Evolutionary conservation across 2,329 filamentous ascomycete species (phyloP).

Genomic region (Trichoderma guizhouense): DNA sequence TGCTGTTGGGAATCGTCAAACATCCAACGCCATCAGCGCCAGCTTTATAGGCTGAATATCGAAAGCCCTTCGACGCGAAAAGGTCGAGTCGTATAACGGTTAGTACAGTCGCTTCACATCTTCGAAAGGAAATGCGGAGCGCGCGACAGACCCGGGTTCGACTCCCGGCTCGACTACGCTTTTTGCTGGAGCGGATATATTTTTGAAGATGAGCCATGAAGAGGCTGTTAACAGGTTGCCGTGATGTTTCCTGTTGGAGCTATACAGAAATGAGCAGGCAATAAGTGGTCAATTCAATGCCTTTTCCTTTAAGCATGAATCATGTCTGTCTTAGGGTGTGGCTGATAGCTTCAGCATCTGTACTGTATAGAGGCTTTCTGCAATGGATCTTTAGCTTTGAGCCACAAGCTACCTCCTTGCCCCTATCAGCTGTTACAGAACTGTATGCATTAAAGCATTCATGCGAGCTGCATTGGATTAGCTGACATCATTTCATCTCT

Average conservation of each 20-base stretch:
- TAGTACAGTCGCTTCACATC: constrained; percentile 10
- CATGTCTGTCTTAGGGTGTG: neutral
- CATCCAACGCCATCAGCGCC: no score
- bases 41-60: neutral
- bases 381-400: neutral
- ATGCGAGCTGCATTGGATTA: neutral
- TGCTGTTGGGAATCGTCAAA: neutral
- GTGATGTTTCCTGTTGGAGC: neutral
- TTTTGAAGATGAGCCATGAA: neutral
- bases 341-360: neutral
- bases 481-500: neutral
- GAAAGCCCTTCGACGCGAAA: neutral
- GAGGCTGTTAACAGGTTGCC: neutral
- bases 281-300: neutral
- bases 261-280: neutral
- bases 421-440: neutral
- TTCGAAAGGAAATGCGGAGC: neutral
- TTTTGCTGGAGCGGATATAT: neutral
- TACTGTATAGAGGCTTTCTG: neutral
- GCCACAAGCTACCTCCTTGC: neutral
- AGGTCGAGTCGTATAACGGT: constrained; percentile 12
- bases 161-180: constrained; percentile 51
- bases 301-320: neutral
- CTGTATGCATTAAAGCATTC: neutral
- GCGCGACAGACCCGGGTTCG: constrained; percentile 27